Percentiles rank a stretch among this genome's conserved stretches.
These are phyloP conservation scores for Penicillium sp. DNA, from an alignment of 2,329 filamentous ascomycete species.

Conservation along the genomic window DNA sequence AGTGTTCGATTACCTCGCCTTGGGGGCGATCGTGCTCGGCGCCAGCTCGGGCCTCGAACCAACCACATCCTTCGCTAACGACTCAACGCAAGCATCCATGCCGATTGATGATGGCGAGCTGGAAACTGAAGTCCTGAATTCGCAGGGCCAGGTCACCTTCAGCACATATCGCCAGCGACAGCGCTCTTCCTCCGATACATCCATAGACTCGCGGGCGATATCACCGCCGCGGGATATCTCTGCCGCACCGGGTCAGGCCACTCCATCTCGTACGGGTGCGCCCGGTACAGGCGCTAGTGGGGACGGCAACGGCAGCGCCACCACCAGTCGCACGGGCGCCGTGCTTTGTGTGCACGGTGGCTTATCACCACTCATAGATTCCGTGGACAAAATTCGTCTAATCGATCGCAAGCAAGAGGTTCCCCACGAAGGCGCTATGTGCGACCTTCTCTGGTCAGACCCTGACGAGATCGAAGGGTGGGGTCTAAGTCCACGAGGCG, in stretches of 20 bases:
- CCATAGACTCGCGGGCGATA: constrained; percentile 35
- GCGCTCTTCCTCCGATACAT: constrained; percentile 30
- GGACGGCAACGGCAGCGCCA: constrained; percentile 52
- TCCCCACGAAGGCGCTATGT: constrained; percentile 97
- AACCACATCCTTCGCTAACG: constrained; percentile 47
- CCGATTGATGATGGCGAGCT: constrained; percentile 62
- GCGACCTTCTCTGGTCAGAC: constrained; percentile 95
- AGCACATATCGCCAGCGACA: constrained; percentile 37
- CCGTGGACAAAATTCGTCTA: constrained; percentile 89
- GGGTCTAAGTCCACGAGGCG: constrained; percentile 88
- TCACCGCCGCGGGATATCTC: constrained; percentile 41
- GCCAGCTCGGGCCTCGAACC: constrained; percentile 62
- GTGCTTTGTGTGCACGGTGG: constrained; percentile 95
- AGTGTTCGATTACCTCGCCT: constrained; percentile 91
- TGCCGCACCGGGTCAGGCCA: constrained; percentile 40
- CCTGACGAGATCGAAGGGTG: constrained; percentile 97
- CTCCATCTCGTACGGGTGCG: constrained; percentile 57
- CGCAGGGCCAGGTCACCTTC: constrained; percentile 71
- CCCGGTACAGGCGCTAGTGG: constrained; percentile 75
- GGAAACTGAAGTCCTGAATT: constrained; percentile 90
- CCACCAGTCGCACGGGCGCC: constrained; percentile 61
- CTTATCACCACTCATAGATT: constrained; percentile 83
- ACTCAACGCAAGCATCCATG: constrained; percentile 48
- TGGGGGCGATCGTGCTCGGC: constrained; percentile 86
- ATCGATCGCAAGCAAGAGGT: constrained; percentile 97